phyloP scores from a whole-genome alignment of 176 grass and related monocot species.

The Avena insularis region DNA sequence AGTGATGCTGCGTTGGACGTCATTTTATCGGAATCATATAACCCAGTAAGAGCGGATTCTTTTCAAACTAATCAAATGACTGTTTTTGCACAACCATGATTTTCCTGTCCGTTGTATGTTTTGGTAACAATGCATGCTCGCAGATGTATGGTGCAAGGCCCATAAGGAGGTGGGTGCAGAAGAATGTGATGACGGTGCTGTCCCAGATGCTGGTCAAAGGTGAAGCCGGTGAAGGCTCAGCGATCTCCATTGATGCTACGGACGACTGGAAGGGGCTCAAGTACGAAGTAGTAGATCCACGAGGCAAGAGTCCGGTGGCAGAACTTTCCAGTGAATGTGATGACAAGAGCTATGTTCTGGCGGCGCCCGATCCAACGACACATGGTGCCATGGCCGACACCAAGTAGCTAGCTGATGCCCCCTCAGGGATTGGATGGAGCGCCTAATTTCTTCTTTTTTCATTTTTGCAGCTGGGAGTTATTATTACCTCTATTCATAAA shows the following conservation, averaged over 20 bases:
- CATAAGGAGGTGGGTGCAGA: not conserved
- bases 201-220: constrained; percentile 2
- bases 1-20: not conserved
- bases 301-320: not conserved
- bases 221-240: not conserved
- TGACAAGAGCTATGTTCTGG: not conserved
- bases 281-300: not conserved
- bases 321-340: not conserved
- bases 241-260: not conserved
- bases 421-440: not conserved
- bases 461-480: too few relatives aligned
- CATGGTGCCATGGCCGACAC: not conserved
- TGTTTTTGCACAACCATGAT: not conserved
- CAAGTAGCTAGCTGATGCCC: not conserved
- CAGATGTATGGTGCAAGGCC: not conserved
- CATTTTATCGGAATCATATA: not conserved
- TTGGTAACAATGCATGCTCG: not conserved
- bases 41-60: not conserved
- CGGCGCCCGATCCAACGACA: not conserved
- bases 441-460: not conserved
- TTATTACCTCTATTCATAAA: too few relatives aligned
- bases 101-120: not conserved
- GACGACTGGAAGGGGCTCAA: not conserved
- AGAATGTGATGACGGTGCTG: not conserved
- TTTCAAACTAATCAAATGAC: not conserved